Evolutionary conservation across 1,284 basidiomycete species (phyloP), one percentile per base, ranked within the genome.

Genomic region (Athelia sp.): DNA sequence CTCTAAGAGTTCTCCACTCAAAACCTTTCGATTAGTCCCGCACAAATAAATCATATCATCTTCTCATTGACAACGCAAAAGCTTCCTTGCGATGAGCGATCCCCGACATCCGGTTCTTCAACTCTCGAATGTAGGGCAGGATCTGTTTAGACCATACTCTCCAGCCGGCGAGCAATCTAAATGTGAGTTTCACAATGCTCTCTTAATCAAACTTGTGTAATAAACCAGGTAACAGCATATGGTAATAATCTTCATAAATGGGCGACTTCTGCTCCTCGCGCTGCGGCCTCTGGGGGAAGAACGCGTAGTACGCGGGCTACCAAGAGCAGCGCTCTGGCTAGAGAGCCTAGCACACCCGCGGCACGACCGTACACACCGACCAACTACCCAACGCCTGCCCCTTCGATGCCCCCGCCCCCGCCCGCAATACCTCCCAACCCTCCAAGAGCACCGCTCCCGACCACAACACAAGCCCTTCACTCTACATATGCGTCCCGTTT

Each of bases 401-500:
- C 52, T 57, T 50, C 47, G 50, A 55, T 22, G 65, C 62, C 45
- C 15, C 59, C 46, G 48, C 55, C 19, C 3, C 48, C 52, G 21
- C 58, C 62, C 0, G 53, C 56, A 1, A 54, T 50, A 3, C 61
- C 67, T 3, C 70, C 72, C 2, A 74, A 79, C 49, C 73, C 76
- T 8, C 69, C 80, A 1, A 70, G 71, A 9, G 71, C 76, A 1
- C 76, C 79, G 21, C 66, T 89, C 31, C 78, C 82, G 0, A 77
- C 83, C 0, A 64, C 68, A 0, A 66, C 76, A 0, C 96, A 98
- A 65, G 93, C 90, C 0, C 68, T 84, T 18, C 79, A 84, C 54
- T 88, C 91, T 1, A 90, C 92, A 1, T 98, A 97, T 66, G 76
- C 93, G 0, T 90, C 94, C 4, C 82, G 95, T n/a, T 73, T 98